phyloP scores from a whole-genome alignment of 208 protist species.

The Wallacemonas collosoma region DNA sequence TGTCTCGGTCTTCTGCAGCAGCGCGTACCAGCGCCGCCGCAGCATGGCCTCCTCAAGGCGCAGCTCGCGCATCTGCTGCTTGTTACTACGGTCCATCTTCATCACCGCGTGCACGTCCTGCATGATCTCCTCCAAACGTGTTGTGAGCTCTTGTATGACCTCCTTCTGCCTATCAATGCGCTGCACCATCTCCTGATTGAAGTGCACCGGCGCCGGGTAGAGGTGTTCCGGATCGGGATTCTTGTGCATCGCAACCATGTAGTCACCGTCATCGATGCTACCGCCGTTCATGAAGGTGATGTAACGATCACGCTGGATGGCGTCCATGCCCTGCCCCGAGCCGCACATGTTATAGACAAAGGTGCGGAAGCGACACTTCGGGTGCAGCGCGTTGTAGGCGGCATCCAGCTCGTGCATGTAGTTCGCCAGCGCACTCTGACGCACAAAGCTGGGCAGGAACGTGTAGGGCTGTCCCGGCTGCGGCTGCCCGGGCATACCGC shows the following conservation, averaged over 20 bases:
- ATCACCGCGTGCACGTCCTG: slow-evolving; percentile 41
- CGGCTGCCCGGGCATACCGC: slow-evolving; percentile 16
- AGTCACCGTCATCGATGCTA: slow-evolving; percentile 51
- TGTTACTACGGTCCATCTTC: slow-evolving; percentile 49
- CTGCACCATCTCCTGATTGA: slow-evolving; percentile 64
- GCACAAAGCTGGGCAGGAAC: slow-evolving; percentile 40
- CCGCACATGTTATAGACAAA: slow-evolving; percentile 82
- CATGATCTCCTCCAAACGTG: slow-evolving; percentile 40
- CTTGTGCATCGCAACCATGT: slow-evolving; percentile 44
- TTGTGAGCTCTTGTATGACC: slow-evolving; percentile 31
- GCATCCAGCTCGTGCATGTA: slow-evolving; percentile 69
- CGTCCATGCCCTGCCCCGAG: slow-evolving; percentile 44
- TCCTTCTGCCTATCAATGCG: slow-evolving; percentile 65
- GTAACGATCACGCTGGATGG: slow-evolving; percentile 67
- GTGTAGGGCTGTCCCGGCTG: slow-evolving; percentile 19
- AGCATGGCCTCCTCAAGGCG: slow-evolving; percentile 67
- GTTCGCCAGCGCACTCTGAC: slow-evolving; percentile 56
- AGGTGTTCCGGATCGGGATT: slow-evolving; percentile 60
- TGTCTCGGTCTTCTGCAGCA: slow-evolving; percentile 59
- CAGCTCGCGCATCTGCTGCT: slow-evolving; percentile 31
- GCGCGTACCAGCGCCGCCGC: slow-evolving; percentile 49
- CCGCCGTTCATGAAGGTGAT: slow-evolving; percentile 57
- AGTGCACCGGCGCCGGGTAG: slow-evolving; percentile 70
- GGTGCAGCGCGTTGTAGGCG: slow-evolving; percentile 68
- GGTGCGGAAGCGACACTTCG: slow-evolving; percentile 68